Evolutionary conservation across 306 rosid species (phyloP).

Genomic region (Dryas drummondii): DNA sequence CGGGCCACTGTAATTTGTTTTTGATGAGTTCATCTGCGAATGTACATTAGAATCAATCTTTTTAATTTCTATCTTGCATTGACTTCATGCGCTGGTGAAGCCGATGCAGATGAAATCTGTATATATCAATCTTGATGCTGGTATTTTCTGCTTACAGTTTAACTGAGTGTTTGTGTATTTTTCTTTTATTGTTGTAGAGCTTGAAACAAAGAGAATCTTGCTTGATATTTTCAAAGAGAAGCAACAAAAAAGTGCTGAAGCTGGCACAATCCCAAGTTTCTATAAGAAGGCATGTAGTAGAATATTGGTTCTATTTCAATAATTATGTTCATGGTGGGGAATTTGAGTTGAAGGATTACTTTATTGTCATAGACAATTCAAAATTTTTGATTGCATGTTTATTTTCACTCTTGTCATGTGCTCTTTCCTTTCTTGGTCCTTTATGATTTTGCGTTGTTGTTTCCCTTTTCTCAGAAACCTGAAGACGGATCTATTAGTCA

Average conservation of each 20-base stretch:
- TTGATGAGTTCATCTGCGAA: background rate
- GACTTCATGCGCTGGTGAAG: background rate
- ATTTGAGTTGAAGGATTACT: slow-evolving; percentile 9
- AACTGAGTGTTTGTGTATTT: background rate
- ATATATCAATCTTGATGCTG: background rate
- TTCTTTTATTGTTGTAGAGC: slow-evolving; percentile 54
- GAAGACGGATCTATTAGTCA: slow-evolving; percentile 98
- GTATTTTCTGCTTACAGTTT: background rate
- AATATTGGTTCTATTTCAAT: background rate
- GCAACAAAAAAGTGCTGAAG: slow-evolving; percentile 91
- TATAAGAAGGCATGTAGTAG: slow-evolving; percentile 79
- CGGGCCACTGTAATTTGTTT: background rate
- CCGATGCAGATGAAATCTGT: background rate
- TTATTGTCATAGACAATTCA: background rate
- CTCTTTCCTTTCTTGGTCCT: background rate
- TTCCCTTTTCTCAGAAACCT: slow-evolving; percentile 70
- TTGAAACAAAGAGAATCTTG: slow-evolving; percentile 92
- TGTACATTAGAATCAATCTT: background rate
- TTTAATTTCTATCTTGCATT: background rate
- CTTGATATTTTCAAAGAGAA: slow-evolving; percentile 97
- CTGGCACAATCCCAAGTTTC: slow-evolving; percentile 92
- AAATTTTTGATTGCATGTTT: background rate
- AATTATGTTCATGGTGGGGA: background rate
- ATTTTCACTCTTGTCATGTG: background rate
- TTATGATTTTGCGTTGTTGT: slow-evolving; percentile 15